A percentile compares a stretch with the other conserved stretches of the same genome.
Evolutionary conservation across 2,329 filamentous ascomycete genomes (phyloP).

Genomic region (Neonectria faginata): DNA sequence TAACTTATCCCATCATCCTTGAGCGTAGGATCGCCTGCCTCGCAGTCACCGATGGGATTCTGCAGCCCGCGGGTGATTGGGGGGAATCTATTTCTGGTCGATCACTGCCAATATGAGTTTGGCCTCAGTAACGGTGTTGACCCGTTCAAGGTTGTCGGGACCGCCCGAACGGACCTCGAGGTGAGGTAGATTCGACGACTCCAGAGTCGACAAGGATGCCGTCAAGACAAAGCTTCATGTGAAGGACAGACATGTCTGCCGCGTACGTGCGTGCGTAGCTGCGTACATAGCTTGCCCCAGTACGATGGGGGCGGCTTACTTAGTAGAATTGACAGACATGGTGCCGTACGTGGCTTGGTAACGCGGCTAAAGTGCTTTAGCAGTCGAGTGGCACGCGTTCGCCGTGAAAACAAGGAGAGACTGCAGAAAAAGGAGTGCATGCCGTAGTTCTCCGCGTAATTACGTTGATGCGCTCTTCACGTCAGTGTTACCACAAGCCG

Average conservation of each 20-base stretch:
- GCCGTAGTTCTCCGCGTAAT: background rate
- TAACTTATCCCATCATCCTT: constrained; percentile 31
- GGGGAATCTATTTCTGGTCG: constrained; percentile 35
- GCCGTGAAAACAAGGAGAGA: background rate
- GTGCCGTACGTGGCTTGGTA: background rate
- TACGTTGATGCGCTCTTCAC: background rate
- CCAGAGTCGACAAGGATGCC: constrained; percentile 27
- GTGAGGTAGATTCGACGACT: constrained; percentile 37
- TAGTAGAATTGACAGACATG: background rate
- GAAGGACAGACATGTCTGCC: constrained; percentile 10
- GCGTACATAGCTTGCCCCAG: background rate
- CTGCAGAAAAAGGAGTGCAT: background rate
- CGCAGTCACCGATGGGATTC: constrained; percentile 40
- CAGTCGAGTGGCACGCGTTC: background rate
- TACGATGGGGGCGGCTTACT: background rate
- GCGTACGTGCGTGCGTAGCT: background rate
- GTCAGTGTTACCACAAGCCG: background rate
- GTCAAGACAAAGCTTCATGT: constrained; percentile 28
- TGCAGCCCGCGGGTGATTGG: constrained; percentile 34
- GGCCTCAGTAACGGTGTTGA: constrained; percentile 21
- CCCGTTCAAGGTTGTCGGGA: constrained; percentile 39
- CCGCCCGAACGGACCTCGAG: constrained; percentile 38
- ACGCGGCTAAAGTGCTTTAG: background rate
- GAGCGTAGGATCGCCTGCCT: constrained; percentile 41
- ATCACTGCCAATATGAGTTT: constrained; percentile 41